These are phyloP conservation scores for Pseudogymnoascus sp. DNA, from an alignment of 2,329 filamentous ascomycete genomes.

Conservation along the genomic window DNA sequence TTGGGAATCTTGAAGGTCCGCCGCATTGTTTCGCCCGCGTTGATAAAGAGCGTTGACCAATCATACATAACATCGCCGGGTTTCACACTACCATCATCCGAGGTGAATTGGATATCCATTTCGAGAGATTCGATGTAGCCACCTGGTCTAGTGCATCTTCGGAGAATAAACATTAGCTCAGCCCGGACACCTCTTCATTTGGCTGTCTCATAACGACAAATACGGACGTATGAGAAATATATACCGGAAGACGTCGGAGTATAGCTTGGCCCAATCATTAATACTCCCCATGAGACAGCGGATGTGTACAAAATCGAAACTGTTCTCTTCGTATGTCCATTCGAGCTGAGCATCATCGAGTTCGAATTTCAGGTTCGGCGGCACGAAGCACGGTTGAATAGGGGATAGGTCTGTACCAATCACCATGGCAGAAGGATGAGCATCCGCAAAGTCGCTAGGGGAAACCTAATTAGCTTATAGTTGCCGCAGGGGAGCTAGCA, in stretches of 20 bases:
- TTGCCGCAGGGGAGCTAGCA: no score
- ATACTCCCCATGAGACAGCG: slow-evolving; percentile 21
- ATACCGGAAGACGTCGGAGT: slow-evolving; percentile 26
- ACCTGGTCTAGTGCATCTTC: slow-evolving; percentile 12
- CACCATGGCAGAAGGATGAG: slow-evolving; percentile 25
- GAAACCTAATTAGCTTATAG: slow-evolving; percentile 18
- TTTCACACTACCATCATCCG: neutral
- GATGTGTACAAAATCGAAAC: slow-evolving; percentile 25
- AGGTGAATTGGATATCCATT: slow-evolving; percentile 1
- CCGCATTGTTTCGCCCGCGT: slow-evolving; percentile 31
- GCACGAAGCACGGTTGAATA: slow-evolving; percentile 39
- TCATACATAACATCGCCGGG: neutral
- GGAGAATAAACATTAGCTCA: slow-evolving; percentile 18
- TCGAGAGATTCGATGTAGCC: slow-evolving; percentile 14
- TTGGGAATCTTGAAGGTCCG: neutral
- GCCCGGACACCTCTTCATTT: no score
- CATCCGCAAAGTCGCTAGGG: slow-evolving; percentile 20
- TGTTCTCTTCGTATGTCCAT: slow-evolving; percentile 24
- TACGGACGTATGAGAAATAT: slow-evolving; percentile 12
- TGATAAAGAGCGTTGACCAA: slow-evolving; percentile 28
- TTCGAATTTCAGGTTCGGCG: slow-evolving; percentile 55
- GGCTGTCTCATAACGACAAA: no score
- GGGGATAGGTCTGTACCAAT: slow-evolving; percentile 27
- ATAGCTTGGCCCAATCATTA: slow-evolving; percentile 20
- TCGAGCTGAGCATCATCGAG: slow-evolving; percentile 46